phyloP scores from a whole-genome alignment of 163 green algal species.

The Botryococcus braunii region DNA sequence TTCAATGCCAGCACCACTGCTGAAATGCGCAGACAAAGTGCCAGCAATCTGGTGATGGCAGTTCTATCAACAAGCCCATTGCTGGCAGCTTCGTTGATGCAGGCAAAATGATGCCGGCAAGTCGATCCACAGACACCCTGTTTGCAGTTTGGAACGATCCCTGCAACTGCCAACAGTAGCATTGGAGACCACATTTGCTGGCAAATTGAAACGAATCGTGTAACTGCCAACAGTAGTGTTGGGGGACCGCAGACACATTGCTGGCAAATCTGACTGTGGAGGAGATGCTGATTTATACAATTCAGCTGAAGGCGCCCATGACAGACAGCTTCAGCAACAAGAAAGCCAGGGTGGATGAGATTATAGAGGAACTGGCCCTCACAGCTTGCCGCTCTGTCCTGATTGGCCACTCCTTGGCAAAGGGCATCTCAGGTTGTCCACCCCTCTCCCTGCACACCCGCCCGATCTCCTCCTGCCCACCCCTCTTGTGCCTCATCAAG shows the following conservation, averaged over 20 bases:
- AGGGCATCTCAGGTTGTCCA: conserved; percentile 38
- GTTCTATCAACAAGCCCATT: not conserved
- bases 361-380: conserved; percentile 57
- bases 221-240: not conserved
- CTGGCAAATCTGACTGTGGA: conserved; percentile 38
- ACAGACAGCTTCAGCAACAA: conserved; percentile 36
- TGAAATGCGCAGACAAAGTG: too few species aligned
- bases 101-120: not conserved
- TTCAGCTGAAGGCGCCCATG: conserved; percentile 61
- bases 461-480: too few species aligned
- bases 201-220: too few species aligned
- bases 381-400: conserved; percentile 37
- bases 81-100: not conserved
- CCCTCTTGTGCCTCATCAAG: too few species aligned
- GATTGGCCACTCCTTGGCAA: conserved; percentile 55
- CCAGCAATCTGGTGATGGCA: too few species aligned
- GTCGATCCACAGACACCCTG: not conserved
- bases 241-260: conserved; percentile 1
- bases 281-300: conserved; percentile 85
- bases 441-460: too few species aligned
- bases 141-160: not conserved
- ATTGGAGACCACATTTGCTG: too few species aligned
- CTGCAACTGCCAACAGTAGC: not conserved
- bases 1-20: too few species aligned
- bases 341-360: conserved; percentile 34